Base-by-base conservation (phyloP, 371 early-diverging fungal species). In the Lichtheimia ornata region DNA sequence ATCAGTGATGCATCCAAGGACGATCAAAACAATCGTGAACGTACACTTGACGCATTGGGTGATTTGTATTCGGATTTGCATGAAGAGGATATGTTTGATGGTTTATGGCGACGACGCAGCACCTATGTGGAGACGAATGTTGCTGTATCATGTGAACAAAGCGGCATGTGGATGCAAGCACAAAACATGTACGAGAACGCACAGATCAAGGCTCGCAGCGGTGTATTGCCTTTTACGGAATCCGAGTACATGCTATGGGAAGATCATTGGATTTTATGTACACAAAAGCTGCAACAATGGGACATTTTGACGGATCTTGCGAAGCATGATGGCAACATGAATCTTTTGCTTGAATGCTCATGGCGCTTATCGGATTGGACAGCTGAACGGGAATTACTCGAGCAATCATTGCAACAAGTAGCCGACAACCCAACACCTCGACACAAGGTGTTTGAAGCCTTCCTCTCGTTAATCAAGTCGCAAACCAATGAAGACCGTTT, bases 171-270 rank as follows among this genome's bases (percentile, higher is more conserved):
- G 96, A 83, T 84, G 45, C 88, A 91, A 41, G 97, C 99, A 0
- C 99, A 99, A 72, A 74, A 79, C 27, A 86, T 92, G 74, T 98
- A 95, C 58, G 99, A 99, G 74, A 87, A 84, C 41, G 97, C 98
- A 1, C 99, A 99, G 62, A 84, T 82, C 59, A 97, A 96, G 72
- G 97, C 96, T 1, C 81, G 96, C 6, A 90, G 89, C 3, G 94
- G 95, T 0, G 84, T 87, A 2, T 70, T 97, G 50, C 92, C 95
- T 3, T 97, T 96, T 67, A 88, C 93, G n/a, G 99, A 99, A 72
- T 85, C 95, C 1, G 99, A 99, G 70, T 99, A 96, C 66, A 85
- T 86, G 53, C 73, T 98, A 6, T 99, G 99, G 99, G 98, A 99
- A 76, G 92, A 97, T 52, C 95, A 95, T 65, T 99, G 99, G 94